Base-by-base conservation (phyloP, 768 basidiomycete species). In the Austroboletus eburneus region DNA sequence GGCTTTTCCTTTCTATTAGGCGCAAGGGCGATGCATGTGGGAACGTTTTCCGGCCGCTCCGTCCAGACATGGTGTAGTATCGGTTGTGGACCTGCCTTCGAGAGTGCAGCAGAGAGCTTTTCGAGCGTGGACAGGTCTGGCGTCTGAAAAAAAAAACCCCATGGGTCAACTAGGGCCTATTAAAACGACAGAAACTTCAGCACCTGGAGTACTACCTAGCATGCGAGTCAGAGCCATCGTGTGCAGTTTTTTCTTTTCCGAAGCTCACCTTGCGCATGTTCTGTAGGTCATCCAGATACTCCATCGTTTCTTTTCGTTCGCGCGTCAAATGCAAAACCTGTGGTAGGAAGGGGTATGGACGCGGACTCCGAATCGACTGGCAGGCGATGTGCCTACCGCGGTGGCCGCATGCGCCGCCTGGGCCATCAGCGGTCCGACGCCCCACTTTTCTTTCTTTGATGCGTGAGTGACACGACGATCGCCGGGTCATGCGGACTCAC, bases 131-230 rank as follows among this genome's bases (percentile, higher is more conserved):
- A 48, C 16, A 48, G 50, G 37, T 72, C 65, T 1, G 67, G 52
- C 16, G 66, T 69, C 70, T 72, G 56, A 17, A 18, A 35, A 13
- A 35, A 35, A n/a, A n/a, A n/a, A n/a, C n/a, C n/a, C n/a, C n/a
- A n/a, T n/a, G n/a, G n/a, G n/a, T n/a, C n/a, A n/a, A n/a, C n/a
- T n/a, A n/a, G n/a, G n/a, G n/a, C n/a, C n/a, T n/a, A n/a, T n/a
- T n/a, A n/a, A n/a, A n/a, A n/a, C n/a, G n/a, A n/a, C n/a, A n/a
- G n/a, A n/a, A n/a, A 24, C 2, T 8, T 13, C 9, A 25, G 20
- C 46, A 74, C 72, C 64, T 74, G 72, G 25, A 74, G 59, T 6
- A 73, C 69, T 10, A 67, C 68, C 71, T 73, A 48, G n/a, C n/a
- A n/a, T n/a, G n/a, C n/a, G n/a, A n/a, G n/a, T n/a, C n/a, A n/a